phyloP scores from a whole-genome alignment of 2,329 filamentous ascomycete genomes.

The Proliferodiscus dingleyae region DNA sequence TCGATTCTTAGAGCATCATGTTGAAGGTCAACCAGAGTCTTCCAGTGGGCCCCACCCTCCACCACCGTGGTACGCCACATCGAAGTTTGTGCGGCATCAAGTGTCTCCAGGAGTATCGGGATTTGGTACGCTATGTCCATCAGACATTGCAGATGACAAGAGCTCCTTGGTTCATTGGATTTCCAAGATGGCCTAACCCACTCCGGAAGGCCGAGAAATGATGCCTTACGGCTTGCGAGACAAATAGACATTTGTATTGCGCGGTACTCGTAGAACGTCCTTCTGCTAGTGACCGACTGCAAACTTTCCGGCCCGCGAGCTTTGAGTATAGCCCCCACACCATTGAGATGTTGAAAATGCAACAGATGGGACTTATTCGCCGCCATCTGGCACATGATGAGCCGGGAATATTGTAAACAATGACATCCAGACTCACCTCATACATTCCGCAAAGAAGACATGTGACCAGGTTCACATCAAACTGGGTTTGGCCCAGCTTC shows the following conservation, averaged over 20 bases:
- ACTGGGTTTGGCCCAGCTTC: background rate
- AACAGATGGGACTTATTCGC: constrained; percentile 4
- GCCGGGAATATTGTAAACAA: background rate
- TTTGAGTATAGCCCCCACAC: constrained; percentile 12
- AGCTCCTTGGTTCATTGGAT: constrained; percentile 3
- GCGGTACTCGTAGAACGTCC: constrained; percentile 13
- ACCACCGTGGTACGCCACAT: background rate
- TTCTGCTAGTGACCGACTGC: constrained; percentile 6
- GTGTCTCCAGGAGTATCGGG: constrained; percentile 10
- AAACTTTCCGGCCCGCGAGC: constrained; percentile 5
- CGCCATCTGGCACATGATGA: constrained; percentile 3
- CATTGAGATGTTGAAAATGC: constrained; percentile 6
- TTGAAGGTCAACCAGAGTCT: too few species aligned
- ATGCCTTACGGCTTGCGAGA: constrained; percentile 4
- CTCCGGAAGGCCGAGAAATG: constrained; percentile 5
- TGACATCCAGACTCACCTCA: constrained; percentile 3
- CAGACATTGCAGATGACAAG: constrained; percentile 3
- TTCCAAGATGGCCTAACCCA: constrained; percentile 14
- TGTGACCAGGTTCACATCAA: constrained; percentile 8
- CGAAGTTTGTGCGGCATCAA: constrained; percentile 2
- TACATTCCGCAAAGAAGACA: constrained; percentile 11
- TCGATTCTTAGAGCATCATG: too few species aligned
- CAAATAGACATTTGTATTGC: constrained; percentile 5
- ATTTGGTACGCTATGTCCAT: constrained; percentile 5
- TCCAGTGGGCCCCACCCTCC: too few species aligned